A percentile compares a stretch with the other conserved stretches of the same genome.
Conservation (phyloP, 2,329 filamentous ascomycete species). For the Coniochaeta sp. region DNA sequence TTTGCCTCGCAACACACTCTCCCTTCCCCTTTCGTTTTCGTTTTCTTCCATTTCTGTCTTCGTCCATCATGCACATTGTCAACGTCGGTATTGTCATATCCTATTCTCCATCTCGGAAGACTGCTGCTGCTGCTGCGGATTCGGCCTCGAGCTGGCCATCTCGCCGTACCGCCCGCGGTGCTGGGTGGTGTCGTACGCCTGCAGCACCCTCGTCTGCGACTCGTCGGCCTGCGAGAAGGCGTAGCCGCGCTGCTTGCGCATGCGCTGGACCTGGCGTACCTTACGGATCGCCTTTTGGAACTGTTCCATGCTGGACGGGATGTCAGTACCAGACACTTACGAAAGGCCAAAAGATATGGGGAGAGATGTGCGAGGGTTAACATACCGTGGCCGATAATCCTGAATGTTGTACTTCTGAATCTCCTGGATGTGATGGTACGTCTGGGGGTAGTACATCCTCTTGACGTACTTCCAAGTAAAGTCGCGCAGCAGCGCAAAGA, state of each 20-base stretch:
- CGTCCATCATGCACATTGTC: too few relatives aligned
- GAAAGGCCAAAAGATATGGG: constrained; percentile 9
- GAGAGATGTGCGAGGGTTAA: constrained; percentile 13
- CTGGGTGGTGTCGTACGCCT: constrained; percentile 95
- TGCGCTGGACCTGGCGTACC: constrained; percentile 94
- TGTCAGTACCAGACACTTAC: constrained; percentile 5
- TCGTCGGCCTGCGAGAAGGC: constrained; percentile 98
- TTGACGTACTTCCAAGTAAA: constrained; percentile 97
- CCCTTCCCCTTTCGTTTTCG: not conserved
- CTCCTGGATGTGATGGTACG: constrained; percentile 97
- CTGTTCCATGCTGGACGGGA: constrained; percentile 78
- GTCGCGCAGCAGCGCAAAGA: constrained; percentile 78
- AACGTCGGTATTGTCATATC: too few relatives aligned
- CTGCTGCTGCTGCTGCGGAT: constrained; percentile 6
- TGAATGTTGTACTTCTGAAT: constrained; percentile 99
- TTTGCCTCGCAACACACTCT: not conserved
- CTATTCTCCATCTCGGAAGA: too few relatives aligned
- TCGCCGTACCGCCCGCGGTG: constrained; percentile 89
- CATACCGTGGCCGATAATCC: constrained; percentile 89
- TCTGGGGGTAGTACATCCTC: constrained; percentile 92
- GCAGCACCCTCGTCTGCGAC: constrained; percentile 86
- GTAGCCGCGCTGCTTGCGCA: constrained; percentile 98
- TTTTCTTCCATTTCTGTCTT: not conserved
- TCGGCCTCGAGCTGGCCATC: constrained; percentile 53
- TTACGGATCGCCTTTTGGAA: constrained; percentile 99